These are phyloP conservation scores for Thalassia testudinum DNA, from an alignment of 116 monocot genomes.

Conservation along the genomic window DNA sequence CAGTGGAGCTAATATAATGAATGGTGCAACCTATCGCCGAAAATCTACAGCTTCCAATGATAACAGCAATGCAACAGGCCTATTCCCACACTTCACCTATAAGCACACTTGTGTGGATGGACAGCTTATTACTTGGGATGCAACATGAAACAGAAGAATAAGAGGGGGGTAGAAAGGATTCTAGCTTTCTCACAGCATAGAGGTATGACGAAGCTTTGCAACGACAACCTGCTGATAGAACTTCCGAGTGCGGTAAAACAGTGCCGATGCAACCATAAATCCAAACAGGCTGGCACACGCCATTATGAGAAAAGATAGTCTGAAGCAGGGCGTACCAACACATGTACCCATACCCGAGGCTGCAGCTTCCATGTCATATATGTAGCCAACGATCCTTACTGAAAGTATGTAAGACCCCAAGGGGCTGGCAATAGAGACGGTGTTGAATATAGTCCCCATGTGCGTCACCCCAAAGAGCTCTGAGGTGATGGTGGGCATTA, in stretches of 20 bases:
- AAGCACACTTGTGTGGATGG: too few species aligned
- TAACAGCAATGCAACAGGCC: too few species aligned
- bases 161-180: too few species aligned
- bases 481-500: conserved; percentile 73
- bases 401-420: conserved; percentile 61
- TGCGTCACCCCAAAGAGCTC: conserved; percentile 64
- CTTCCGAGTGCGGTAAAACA: conserved; percentile 36
- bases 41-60: too few species aligned
- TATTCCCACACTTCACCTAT: too few species aligned
- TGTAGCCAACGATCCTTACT: conserved; percentile 55
- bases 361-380: conserved; percentile 49
- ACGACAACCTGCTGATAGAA: conserved; percentile 35
- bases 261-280: conserved; percentile 10
- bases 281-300: conserved; percentile 30
- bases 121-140: too few species aligned
- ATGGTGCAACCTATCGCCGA: too few species aligned
- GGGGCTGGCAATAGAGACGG: conserved; percentile 51
- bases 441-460: conserved; percentile 79
- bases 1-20: too few species aligned
- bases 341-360: conserved; percentile 13
- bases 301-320: conserved; percentile 60
- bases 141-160: too few species aligned
- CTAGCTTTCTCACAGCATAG: not conserved
- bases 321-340: conserved; percentile 53
- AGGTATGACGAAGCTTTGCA: conserved; percentile 1